phyloP scores from a whole-genome alignment of 2,329 filamentous ascomycete species.

The Ceratocystis ficicola region DNA sequence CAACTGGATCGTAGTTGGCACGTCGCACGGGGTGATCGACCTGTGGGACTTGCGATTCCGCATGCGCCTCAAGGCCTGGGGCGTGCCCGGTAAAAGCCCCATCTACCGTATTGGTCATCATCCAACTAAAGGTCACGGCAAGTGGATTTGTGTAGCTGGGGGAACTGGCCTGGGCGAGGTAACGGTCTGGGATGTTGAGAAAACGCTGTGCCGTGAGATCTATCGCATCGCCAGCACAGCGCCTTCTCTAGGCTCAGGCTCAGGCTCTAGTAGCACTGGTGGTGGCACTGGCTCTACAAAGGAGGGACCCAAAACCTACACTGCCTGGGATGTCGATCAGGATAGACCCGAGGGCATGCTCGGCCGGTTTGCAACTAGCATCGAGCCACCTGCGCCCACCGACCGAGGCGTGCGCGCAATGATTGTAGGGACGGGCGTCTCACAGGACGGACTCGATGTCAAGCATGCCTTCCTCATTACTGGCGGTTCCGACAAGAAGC shows the following conservation, averaged over 20 bases:
- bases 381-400: conserved; percentile 41
- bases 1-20: conserved; percentile 85
- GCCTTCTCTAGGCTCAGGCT: not conserved
- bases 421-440: conserved; percentile 58
- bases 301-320: conserved; percentile 54
- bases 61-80: conserved; percentile 77
- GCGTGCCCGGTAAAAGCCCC: conserved; percentile 64
- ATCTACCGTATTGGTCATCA: conserved; percentile 73
- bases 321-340: conserved; percentile 80
- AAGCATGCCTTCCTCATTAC: conserved; percentile 76
- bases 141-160: conserved; percentile 79
- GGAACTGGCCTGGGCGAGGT: conserved; percentile 80
- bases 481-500: conserved; percentile 76
- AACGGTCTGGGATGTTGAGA: conserved; percentile 91
- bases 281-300: not conserved
- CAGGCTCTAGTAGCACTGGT: not conserved
- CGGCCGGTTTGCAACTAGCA: conserved; percentile 63
- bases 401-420: conserved; percentile 66
- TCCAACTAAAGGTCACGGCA: conserved; percentile 63
- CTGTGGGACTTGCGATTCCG: conserved; percentile 96
- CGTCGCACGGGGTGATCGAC: conserved; percentile 82
- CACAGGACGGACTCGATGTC: conserved; percentile 57
- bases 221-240: conserved; percentile 48
- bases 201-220: conserved; percentile 74
- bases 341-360: conserved; percentile 81